A percentile compares a stretch with the other conserved stretches of the same genome.
Conservation (phyloP, 2,329 filamentous ascomycete species). For the Nemania sp. region DNA sequence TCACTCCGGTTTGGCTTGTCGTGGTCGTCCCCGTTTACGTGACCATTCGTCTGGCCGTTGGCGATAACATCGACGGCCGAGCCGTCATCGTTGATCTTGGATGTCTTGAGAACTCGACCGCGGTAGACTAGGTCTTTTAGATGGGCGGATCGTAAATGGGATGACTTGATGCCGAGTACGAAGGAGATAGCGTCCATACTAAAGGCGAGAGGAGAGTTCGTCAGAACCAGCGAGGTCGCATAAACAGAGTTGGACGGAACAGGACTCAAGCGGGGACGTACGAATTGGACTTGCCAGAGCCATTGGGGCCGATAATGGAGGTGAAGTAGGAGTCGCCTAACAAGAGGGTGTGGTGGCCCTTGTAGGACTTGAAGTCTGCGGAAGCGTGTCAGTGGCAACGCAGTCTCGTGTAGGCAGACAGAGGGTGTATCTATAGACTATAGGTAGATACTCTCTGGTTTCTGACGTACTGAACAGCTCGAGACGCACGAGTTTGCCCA, state of each 20-base stretch:
- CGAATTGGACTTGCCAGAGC: conserved; percentile 99
- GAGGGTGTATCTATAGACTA: background rate
- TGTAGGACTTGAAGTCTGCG: conserved; percentile 94
- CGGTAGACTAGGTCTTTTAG: conserved; percentile 95
- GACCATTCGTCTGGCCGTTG: conserved; percentile 66
- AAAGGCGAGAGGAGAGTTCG: conserved; percentile 16
- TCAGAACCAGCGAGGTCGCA: conserved; percentile 33
- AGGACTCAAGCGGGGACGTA: conserved; percentile 49
- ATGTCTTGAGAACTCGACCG: conserved; percentile 87
- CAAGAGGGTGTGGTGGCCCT: conserved; percentile 89
- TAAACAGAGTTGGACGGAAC: background rate
- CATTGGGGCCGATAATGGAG: conserved; percentile 99
- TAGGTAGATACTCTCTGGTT: background rate
- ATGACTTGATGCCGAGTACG: conserved; percentile 96
- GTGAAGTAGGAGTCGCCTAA: conserved; percentile 99
- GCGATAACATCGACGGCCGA: conserved; percentile 64
- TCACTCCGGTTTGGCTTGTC: conserved; percentile 74
- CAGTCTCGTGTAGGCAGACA: conserved; percentile 47
- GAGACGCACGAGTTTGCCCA: conserved; percentile 95
- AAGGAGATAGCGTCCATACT: conserved; percentile 99
- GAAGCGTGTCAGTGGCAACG: conserved; percentile 19
- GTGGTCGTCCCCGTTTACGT: conserved; percentile 63
- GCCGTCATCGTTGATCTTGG: conserved; percentile 89
- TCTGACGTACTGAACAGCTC: conserved; percentile 72
- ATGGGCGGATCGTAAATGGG: conserved; percentile 92